A percentile compares a stretch with the other conserved stretches of the same genome.
These are phyloP conservation scores for Boletus insuetus DNA, from an alignment of 768 basidiomycete genomes.

Conservation along the genomic window DNA sequence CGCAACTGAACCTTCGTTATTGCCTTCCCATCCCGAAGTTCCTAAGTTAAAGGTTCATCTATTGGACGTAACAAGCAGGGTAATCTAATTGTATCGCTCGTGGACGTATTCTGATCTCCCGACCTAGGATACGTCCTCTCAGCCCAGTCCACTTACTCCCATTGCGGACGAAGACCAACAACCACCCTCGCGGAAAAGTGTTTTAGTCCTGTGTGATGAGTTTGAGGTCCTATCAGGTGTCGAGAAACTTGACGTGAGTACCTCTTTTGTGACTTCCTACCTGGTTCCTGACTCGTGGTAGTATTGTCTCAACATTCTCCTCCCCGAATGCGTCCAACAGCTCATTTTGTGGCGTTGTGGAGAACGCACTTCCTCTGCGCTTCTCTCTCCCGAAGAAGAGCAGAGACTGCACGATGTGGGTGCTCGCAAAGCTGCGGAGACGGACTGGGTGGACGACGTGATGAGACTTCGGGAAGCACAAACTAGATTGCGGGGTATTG, in stretches of 20 bases:
- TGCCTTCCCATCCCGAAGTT: constrained; percentile 26
- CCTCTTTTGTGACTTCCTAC: not conserved
- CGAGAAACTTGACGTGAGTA: constrained; percentile 52
- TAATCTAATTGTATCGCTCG: not conserved
- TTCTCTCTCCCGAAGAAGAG: constrained; percentile 57
- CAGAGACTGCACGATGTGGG: constrained; percentile 49
- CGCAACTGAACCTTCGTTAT: constrained; percentile 27
- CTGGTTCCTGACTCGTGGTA: constrained; percentile 25
- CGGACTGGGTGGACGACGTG: constrained; percentile 71
- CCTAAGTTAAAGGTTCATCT: constrained; percentile 16
- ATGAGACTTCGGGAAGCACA: constrained; percentile 38
- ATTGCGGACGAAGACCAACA: constrained; percentile 11
- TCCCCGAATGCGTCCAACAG: constrained; percentile 70
- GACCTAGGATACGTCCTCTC: constrained; percentile 15
- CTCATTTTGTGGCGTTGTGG: constrained; percentile 72
- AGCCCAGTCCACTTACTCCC: constrained; percentile 23
- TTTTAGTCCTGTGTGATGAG: constrained; percentile 38
- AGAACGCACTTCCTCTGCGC: constrained; percentile 45
- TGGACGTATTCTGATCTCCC: not conserved
- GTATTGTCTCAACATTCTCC: constrained; percentile 72
- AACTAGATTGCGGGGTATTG: constrained; percentile 38
- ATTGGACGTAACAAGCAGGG: constrained; percentile 5
- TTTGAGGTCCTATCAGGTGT: constrained; percentile 44
- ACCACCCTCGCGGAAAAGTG: not conserved
- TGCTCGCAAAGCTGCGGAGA: constrained; percentile 44